phyloP scores from a whole-genome alignment of 169 alveolate species.

The Plasmodium billcollinsi region DNA sequence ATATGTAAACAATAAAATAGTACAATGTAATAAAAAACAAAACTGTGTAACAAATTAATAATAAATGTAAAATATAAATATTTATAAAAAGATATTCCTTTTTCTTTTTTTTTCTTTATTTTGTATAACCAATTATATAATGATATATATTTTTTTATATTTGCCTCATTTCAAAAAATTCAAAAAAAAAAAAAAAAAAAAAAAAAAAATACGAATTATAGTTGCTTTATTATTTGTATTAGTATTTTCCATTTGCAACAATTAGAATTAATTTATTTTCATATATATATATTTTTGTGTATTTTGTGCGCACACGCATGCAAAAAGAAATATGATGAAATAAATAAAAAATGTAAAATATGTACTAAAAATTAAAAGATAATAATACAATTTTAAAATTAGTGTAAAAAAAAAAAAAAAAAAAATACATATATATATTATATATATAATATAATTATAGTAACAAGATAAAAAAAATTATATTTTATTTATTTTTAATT shows the following conservation, averaged over 20 bases:
- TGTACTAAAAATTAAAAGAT: neutral
- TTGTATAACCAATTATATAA: neutral
- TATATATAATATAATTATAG: no score
- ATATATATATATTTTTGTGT: neutral
- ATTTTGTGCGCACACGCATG: conserved; percentile 6
- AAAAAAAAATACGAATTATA: no score
- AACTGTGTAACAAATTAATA: no score
- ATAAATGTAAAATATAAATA: no score
- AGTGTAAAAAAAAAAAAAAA: neutral
- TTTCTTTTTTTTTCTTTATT: conserved; percentile 2
- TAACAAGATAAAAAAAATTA: no score
- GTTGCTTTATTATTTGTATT: neutral
- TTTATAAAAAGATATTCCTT: neutral
- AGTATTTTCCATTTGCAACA: neutral
- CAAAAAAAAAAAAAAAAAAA: neutral
- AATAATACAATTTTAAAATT: neutral
- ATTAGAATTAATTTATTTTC: conserved; percentile 4
- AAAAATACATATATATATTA: neutral
- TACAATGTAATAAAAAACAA: no score
- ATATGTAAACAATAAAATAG: no score
- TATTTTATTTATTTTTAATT: no score
- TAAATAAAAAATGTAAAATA: neutral
- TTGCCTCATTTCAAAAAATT: neutral
- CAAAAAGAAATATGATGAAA: neutral
- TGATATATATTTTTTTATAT: neutral